phyloP scores from a whole-genome alignment of 305 asterid genomes.

The Fraxinus sp. region DNA sequence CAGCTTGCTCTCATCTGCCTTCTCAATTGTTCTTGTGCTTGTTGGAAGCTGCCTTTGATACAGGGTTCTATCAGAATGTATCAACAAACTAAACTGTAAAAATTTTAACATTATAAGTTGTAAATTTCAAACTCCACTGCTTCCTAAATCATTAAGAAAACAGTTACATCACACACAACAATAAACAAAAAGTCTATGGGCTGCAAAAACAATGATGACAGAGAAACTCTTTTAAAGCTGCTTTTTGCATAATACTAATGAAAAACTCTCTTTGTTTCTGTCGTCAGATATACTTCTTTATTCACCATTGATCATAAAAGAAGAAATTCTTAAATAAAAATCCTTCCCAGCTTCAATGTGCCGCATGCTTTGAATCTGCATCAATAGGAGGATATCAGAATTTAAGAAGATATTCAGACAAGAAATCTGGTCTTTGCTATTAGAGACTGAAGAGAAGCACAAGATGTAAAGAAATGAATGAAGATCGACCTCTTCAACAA shows the following conservation, averaged over 20 bases:
- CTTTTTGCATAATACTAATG: not conserved
- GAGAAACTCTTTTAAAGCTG: not conserved
- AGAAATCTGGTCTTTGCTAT: not conserved
- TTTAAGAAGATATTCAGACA: not conserved
- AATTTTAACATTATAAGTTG: not conserved
- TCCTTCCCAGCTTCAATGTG: not conserved
- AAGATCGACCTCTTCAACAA: not conserved
- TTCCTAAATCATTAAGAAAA: not conserved
- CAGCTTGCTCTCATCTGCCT: no score
- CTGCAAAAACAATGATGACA: not conserved
- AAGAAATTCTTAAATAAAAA: not conserved
- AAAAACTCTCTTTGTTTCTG: not conserved
- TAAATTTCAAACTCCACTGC: not conserved
- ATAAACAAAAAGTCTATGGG: not conserved
- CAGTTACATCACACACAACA: not conserved
- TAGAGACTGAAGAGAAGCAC: not conserved
- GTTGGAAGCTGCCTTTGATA: no score
- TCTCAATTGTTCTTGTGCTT: no score
- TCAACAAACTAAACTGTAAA: not conserved
- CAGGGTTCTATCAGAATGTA: no score
- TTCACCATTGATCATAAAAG: not conserved
- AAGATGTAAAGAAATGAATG: not conserved
- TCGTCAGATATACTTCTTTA: not conserved
- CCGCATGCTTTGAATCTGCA: not conserved
- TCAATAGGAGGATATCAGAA: not conserved